Conservation (phyloP, 73 alveolate species). For the Halteria grandinella region DNA sequence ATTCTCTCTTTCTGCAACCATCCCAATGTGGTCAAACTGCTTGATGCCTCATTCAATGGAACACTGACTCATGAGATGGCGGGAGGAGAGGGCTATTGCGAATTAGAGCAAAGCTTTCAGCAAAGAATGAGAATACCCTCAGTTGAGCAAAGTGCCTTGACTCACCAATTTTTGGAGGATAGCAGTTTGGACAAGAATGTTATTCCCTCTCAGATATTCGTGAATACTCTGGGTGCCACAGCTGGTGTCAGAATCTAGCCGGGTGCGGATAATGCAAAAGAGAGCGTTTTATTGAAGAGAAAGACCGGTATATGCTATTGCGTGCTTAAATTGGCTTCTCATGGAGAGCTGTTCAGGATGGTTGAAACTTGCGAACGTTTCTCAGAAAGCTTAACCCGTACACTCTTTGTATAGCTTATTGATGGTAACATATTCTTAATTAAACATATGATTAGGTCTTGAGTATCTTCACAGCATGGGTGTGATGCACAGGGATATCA, state of each 20-base stretch:
- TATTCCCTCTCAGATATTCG: no score
- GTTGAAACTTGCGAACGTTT: conserved; percentile 51
- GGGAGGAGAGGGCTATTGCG: background rate
- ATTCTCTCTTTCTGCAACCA: conserved; percentile 39
- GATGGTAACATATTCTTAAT: background rate
- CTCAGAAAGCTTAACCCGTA: conserved; percentile 9
- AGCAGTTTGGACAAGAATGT: no score
- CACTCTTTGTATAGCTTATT: conserved; percentile 29
- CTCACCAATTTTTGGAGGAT: no score
- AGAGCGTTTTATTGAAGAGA: no score
- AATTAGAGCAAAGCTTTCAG: no score
- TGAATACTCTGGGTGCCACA: no score
- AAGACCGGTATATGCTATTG: conserved; percentile 50
- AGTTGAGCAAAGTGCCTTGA: no score
- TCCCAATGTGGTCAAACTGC: conserved; percentile 28
- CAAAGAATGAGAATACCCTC: no score
- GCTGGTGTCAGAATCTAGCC: no score
- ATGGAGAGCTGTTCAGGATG: conserved; percentile 55
- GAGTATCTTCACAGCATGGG: conserved; percentile 55
- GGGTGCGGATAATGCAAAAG: no score
- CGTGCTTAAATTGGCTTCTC: conserved; percentile 50
- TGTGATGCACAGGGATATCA: conserved; percentile 57
- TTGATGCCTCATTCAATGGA: conserved; percentile 53
- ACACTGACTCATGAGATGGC: conserved; percentile 14
- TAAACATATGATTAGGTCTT: conserved; percentile 26